These are phyloP conservation scores for Plasmodium fragile DNA, from an alignment of 169 alveolate genomes.

Conservation along the genomic window DNA sequence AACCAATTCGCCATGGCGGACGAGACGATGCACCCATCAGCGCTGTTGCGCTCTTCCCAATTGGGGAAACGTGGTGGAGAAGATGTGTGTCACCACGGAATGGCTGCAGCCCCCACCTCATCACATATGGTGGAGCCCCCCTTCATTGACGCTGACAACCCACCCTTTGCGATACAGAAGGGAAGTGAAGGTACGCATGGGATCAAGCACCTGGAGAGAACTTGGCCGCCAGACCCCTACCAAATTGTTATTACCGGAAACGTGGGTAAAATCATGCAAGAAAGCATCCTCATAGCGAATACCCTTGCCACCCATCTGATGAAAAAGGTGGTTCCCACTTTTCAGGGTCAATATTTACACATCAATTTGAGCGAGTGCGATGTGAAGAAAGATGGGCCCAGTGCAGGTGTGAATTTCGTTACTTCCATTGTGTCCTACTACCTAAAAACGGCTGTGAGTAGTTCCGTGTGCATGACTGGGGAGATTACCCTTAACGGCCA, in stretches of 20 bases:
- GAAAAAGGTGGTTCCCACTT: slow-evolving; percentile 80
- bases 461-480: slow-evolving; percentile 95
- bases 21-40: background rate
- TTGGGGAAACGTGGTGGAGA: background rate
- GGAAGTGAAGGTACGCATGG: background rate
- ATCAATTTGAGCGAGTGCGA: slow-evolving; percentile 97
- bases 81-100: background rate
- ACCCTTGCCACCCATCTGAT: slow-evolving; percentile 90
- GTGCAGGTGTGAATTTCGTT: slow-evolving; percentile 95
- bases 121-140: background rate
- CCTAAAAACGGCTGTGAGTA: slow-evolving; percentile 80
- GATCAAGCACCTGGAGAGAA: background rate
- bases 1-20: background rate
- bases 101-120: background rate
- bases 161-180: background rate
- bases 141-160: background rate
- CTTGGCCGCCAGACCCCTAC: slow-evolving; percentile 14
- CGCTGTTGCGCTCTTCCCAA: background rate
- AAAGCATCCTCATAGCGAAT: slow-evolving; percentile 93
- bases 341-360: slow-evolving; percentile 90
- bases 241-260: slow-evolving; percentile 93
- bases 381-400: slow-evolving; percentile 96
- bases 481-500: slow-evolving; percentile 96
- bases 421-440: slow-evolving; percentile 92
- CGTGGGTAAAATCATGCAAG: slow-evolving; percentile 95